Evolutionary conservation across 2,329 filamentous ascomycete species (phyloP), one percentile per base, ranked within the genome.

Genomic region (Thermothelomyces thermophilus): DNA sequence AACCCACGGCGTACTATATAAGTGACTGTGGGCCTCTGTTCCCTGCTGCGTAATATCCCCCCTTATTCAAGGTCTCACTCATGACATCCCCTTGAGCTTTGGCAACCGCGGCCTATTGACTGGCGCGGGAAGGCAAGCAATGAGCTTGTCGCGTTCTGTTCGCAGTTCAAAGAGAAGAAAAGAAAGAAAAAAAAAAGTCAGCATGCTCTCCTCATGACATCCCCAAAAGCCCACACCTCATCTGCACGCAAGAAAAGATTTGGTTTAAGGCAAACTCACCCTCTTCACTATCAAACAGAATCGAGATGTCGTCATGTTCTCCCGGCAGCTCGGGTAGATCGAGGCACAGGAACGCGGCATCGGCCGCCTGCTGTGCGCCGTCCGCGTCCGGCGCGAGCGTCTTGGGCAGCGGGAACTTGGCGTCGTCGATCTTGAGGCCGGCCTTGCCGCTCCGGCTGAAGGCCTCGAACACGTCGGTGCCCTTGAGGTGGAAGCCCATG

Each of bases 301-400:
- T 83, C 10, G 84, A 79, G 58, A 96, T 88, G 70, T 96, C 90
- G 66, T 95, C 90, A 68, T 95, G 89, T 70, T 95, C 90, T 44
- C 87, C 87, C 1, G 90, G 87, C 66, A 94, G 87, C 60, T 95
- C 90, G 16, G 90, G 84, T 66, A 90, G 80, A 66, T 95, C 90
- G 51, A 95, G 69, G 64, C 87, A 93, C 34, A 95, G 77, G 70
- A 91, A 95, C 22, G 82, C 79, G 63, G 82, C 79, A 54, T 84
- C 82, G 41, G 80, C 73, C 52, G 72, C 73, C 53, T 74, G 73
- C 24, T 68, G 66, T 39, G 74, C 68, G 53, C 54, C 50, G n/a
- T 59, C 53, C 9, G 39, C 49, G 11, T 55, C 58, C 3, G 46
- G 22, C 5, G 51, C 44, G 9, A 76, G 66, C 58, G 82, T 66